Base-by-base conservation (phyloP, 495 filamentous ascomycete genomes). In the Penicillium manginii region DNA sequence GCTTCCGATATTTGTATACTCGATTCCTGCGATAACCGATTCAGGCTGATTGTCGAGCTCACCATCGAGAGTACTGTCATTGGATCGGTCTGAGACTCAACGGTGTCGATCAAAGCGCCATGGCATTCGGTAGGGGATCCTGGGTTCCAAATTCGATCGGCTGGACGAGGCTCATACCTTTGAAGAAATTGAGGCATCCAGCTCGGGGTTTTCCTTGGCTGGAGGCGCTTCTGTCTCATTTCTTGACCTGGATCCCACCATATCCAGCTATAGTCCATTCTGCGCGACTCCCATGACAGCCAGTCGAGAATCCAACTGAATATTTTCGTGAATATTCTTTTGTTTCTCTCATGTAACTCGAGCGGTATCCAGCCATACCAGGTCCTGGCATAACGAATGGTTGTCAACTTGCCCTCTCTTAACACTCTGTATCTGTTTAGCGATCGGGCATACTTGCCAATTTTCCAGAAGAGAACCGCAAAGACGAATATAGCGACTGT, bases 361-460 rank as follows among this genome's bases (percentile, higher is more conserved):
- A 62, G 46, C 6, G 72, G 52, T 3, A 79, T 67, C 78, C 78
- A 80, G 40, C 78, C 78, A 52, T 80, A 80, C 78, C 78, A 80
- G 14, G 76, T 80, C 45, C 66, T 72, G 23, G 72, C 66, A 59
- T 74, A 79, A 10, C 78, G 75, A 55, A 65, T 60, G 3, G 59
- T 64, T 12, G 68, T 53, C 4, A 60, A 42, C 57, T 72, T 80
- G 29, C 73, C 73, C 39, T 53, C 62, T 42, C 59, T 17, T 22
- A 77, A 54, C 35, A 80, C 70, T 59, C 64, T 73, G 23, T 66
- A 39, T 55, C 61, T 58, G 8, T 69, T 78, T 50, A 77, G 73
- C 7, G 49, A 64, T 35, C 76, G 73, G 51, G 75, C 54, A 42
- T 76, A 73, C n/a, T 59, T 56, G 12, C 75, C 76, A 33, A 67